These are phyloP conservation scores for Coemansia sp. DNA, from an alignment of 192 early-diverging fungal species.

Conservation along the genomic window DNA sequence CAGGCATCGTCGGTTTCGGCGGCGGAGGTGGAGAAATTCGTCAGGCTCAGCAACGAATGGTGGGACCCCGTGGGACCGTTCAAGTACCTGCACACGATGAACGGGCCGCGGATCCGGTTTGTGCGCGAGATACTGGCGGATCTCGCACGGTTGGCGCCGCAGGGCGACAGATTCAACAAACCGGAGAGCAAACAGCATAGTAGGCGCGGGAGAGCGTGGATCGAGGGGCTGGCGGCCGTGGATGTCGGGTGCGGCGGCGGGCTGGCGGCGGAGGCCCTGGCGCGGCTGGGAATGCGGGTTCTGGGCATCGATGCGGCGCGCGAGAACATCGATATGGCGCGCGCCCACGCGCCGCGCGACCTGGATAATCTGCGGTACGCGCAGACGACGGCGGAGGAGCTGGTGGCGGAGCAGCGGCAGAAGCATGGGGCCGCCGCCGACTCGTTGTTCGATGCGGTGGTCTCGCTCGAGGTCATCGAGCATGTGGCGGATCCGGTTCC, in stretches of 20 bases:
- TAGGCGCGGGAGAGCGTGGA: neutral
- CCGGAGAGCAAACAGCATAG: neutral
- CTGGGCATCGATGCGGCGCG: constrained; percentile 82
- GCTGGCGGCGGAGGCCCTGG: constrained; percentile 80
- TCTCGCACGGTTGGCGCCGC: neutral
- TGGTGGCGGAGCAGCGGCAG: constrained; percentile 27
- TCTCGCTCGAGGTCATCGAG: constrained; percentile 90
- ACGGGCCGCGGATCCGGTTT: constrained; percentile 72
- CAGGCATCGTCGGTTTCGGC: constrained; percentile 13
- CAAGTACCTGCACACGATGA: constrained; percentile 80
- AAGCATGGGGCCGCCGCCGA: constrained; percentile 29
- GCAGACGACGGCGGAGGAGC: constrained; percentile 58
- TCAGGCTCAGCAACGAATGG: constrained; percentile 65
- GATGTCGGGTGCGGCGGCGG: constrained; percentile 98
- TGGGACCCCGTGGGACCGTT: constrained; percentile 89
- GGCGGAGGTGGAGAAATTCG: constrained; percentile 32
- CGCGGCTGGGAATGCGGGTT: constrained; percentile 72
- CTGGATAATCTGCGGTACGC: constrained; percentile 40
- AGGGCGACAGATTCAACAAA: neutral
- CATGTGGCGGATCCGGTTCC: constrained; percentile 75
- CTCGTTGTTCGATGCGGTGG: constrained; percentile 72
- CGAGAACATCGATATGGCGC: constrained; percentile 85
- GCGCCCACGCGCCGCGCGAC: constrained; percentile 66
- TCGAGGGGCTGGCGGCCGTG: constrained; percentile 59
- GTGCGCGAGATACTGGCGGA: constrained; percentile 61